These are phyloP conservation scores for Crataegus laevigata DNA, from an alignment of 306 rosid species.

Conservation along the genomic window DNA sequence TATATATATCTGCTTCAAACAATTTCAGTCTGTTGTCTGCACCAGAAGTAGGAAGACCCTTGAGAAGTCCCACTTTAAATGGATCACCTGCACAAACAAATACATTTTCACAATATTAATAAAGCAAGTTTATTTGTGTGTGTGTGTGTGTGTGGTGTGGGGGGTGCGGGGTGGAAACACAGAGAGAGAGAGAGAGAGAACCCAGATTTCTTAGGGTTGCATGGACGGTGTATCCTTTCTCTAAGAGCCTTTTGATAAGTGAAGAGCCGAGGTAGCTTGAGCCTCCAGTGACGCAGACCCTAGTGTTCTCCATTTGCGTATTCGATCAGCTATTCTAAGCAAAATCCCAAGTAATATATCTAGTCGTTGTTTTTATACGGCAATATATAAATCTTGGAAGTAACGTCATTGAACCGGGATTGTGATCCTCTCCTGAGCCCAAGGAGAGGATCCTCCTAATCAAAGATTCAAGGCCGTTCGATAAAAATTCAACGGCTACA, in stretches of 20 bases:
- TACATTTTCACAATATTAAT: background rate
- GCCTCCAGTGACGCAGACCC: constrained; percentile 8
- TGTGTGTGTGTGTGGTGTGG: too few species aligned
- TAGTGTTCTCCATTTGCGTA: background rate
- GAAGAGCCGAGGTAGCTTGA: constrained; percentile 4
- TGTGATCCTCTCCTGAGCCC: too few species aligned
- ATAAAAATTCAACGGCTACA: too few species aligned
- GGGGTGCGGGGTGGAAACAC: too few species aligned
- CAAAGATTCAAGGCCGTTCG: too few species aligned
- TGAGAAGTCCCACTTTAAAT: constrained; percentile 5
- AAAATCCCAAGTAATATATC: too few species aligned
- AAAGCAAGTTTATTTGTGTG: background rate
- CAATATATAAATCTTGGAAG: too few species aligned
- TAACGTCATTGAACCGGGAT: too few species aligned
- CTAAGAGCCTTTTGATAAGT: constrained; percentile 4
- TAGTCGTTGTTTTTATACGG: too few species aligned
- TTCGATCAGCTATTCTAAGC: background rate
- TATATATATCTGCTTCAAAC: constrained; percentile 12
- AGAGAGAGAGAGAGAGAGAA: background rate
- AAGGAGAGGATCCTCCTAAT: too few species aligned
- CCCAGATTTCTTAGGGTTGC: constrained; percentile 8
- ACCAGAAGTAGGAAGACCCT: background rate
- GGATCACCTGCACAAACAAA: background rate
- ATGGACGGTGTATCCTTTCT: constrained; percentile 8
- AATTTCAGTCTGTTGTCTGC: constrained; percentile 2